Conservation (phyloP, 2,329 filamentous ascomycete species). For the Beauveria medogensis region DNA sequence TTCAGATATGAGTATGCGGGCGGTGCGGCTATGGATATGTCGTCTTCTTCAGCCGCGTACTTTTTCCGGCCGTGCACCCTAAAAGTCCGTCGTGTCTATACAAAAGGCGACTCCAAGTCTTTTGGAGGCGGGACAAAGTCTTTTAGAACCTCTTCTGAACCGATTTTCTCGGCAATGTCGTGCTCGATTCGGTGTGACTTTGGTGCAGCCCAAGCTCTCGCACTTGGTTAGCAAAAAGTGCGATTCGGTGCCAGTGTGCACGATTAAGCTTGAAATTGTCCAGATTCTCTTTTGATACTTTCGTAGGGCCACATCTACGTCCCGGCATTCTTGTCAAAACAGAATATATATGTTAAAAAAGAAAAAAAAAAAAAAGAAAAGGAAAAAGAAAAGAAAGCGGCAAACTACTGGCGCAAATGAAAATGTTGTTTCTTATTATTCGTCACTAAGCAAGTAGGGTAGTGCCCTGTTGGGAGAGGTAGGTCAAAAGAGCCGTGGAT, state of each 20-base stretch:
- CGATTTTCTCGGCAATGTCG: not conserved
- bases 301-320: not conserved
- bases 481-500: not conserved
- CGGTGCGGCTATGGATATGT: conserved; percentile 9
- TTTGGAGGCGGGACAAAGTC: not conserved
- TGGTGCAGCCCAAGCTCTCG: not conserved
- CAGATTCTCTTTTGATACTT: not conserved
- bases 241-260: not conserved
- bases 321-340: not conserved
- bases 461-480: not conserved
- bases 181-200: conserved; percentile 3
- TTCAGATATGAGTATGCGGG: conserved; percentile 8
- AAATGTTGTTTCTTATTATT: not conserved
- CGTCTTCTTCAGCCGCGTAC: conserved; percentile 2
- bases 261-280: not conserved
- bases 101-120: not conserved
- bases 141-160: not conserved
- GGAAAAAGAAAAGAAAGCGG: not conserved
- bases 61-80: not conserved
- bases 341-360: too few species aligned
- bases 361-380: not conserved
- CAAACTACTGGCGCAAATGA: not conserved
- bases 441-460: not conserved
- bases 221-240: conserved; percentile 2
- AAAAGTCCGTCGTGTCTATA: not conserved